Evolutionary conservation across 176 grass and related monocot species (phyloP).

Genomic region (Aegilops sharonensis): DNA sequence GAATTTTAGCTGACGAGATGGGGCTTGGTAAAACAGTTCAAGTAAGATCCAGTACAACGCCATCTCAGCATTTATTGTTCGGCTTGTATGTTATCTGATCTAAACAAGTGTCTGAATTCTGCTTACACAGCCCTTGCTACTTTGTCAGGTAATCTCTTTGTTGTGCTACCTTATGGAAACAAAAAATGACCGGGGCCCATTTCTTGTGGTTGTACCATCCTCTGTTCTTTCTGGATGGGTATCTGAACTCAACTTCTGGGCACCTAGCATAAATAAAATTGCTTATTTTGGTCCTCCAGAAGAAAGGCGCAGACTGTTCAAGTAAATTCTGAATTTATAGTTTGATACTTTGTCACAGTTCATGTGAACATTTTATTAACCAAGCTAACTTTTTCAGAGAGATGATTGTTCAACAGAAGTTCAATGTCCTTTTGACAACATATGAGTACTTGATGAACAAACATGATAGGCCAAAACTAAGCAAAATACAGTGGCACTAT

Average conservation of each 20-base stretch:
- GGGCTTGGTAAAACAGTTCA: slow-evolving; percentile 99
- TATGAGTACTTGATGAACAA: slow-evolving; percentile 99
- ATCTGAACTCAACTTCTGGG: slow-evolving; percentile 93
- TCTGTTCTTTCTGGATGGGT: slow-evolving; percentile 94
- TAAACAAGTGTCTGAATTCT: slow-evolving; percentile 4
- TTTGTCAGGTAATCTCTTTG: slow-evolving; percentile 86
- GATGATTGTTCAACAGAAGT: slow-evolving; percentile 98
- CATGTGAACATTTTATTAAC: slow-evolving; percentile 32
- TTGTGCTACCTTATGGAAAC: slow-evolving; percentile 98
- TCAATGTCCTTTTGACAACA: slow-evolving; percentile 98
- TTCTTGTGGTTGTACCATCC: slow-evolving; percentile 96
- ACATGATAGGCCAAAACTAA: slow-evolving; percentile 95
- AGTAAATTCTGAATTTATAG: slow-evolving; percentile 54
- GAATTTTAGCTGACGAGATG: slow-evolving; percentile 99
- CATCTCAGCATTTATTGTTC: slow-evolving; percentile 28
- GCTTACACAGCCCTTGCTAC: slow-evolving; percentile 10
- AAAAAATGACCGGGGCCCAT: slow-evolving; percentile 97
- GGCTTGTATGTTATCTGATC: not conserved
- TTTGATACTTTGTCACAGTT: slow-evolving; percentile 4
- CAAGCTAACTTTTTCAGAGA: slow-evolving; percentile 62
- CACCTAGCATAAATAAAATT: slow-evolving; percentile 97
- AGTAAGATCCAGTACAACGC: slow-evolving; percentile 46
- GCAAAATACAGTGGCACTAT: slow-evolving; percentile 99
- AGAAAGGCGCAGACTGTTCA: slow-evolving; percentile 95
- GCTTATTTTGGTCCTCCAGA: slow-evolving; percentile 94